Base-by-base conservation (phyloP, 305 asterid genomes). In the Solanum hybrid region DNA sequence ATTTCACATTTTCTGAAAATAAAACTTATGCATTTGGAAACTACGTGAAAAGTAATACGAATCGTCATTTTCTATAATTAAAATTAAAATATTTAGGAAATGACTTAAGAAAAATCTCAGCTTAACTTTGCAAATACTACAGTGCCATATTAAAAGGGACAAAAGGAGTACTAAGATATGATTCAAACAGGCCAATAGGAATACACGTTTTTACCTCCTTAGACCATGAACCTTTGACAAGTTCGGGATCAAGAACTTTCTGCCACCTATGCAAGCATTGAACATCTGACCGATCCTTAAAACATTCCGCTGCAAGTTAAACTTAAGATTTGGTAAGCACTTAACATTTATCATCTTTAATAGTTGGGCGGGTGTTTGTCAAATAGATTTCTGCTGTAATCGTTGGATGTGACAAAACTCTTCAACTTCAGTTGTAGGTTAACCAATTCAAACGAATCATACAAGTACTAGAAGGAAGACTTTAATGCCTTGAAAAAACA, bases 211-310 rank as follows among this genome's bases (percentile, higher is more conserved):
- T 80, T 87, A 98, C 99, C 98, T 98, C 98, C 93, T 96, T 98
- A 31, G 99, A 94, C 99, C 99, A 98, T 82, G 99, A 98, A 91
- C 99, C 99, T 95, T 98, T 98, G 81, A 98, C 97, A 92, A 98
- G 99, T 46, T 97, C 99, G 10, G 99, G 99, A 94, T 98, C 96
- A 87, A 98, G 98, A 94, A 98, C 99, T 94, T 98, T 98, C 95
- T 98, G 99, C 99, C 99, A 98, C 93, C 99, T 93, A 91, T 98
- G 99, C 79, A 98, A 92, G 94, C 99, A 98, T 94, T 98, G 99
- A 75, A 97, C 99, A 95, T 97, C 99, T 80, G 99, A 95, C 88
- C 99, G 95, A 90, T 97, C 99, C 94, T 95, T 96, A 94, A 98
- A 97, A 92, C 98, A 96, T 93, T 96, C 99, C 93, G 99, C 99